Percentiles rank a stretch among this genome's conserved stretches.
phyloP scores from a whole-genome alignment of 2,329 filamentous ascomycete genomes.

The Fusarium praegraminearum region DNA sequence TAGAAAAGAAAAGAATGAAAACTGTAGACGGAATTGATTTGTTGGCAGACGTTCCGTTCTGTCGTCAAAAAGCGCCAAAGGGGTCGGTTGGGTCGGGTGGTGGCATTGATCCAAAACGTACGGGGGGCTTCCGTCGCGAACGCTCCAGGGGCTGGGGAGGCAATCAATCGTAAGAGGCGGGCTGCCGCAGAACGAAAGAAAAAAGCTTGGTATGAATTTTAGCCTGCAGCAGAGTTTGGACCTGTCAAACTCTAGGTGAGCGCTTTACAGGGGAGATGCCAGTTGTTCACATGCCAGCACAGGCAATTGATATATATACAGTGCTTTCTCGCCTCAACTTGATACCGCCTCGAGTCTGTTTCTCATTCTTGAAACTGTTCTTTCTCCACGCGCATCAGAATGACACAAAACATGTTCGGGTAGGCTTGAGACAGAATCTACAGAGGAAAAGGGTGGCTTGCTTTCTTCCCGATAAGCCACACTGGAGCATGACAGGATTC shows the following conservation, averaged over 20 bases:
- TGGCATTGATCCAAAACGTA: background rate
- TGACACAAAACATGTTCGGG: constrained; percentile 11
- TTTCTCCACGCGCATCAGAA: background rate
- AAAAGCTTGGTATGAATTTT: constrained; percentile 6
- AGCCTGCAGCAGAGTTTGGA: constrained; percentile 7
- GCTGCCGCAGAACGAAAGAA: background rate
- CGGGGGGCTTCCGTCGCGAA: background rate
- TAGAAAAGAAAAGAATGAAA: background rate
- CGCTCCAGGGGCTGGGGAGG: constrained; percentile 3
- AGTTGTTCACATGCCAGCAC: constrained; percentile 2
- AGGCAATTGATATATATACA: background rate
- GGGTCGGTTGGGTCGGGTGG: background rate
- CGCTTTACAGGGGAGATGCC: background rate
- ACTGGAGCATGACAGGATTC: constrained; percentile 1
- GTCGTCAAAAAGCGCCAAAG: background rate
- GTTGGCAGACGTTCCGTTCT: background rate
- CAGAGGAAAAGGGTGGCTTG: constrained; percentile 26
- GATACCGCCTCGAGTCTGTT: background rate
- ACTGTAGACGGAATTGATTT: background rate
- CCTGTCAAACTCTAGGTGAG: constrained; percentile 1
- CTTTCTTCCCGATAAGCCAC: constrained; percentile 17
- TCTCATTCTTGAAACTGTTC: background rate
- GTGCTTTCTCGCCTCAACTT: background rate
- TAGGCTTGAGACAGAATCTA: constrained; percentile 22
- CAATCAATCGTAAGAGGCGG: background rate